phyloP scores from a whole-genome alignment of 2,329 filamentous ascomycete genomes.

The Exophiala dermatitidis region DNA sequence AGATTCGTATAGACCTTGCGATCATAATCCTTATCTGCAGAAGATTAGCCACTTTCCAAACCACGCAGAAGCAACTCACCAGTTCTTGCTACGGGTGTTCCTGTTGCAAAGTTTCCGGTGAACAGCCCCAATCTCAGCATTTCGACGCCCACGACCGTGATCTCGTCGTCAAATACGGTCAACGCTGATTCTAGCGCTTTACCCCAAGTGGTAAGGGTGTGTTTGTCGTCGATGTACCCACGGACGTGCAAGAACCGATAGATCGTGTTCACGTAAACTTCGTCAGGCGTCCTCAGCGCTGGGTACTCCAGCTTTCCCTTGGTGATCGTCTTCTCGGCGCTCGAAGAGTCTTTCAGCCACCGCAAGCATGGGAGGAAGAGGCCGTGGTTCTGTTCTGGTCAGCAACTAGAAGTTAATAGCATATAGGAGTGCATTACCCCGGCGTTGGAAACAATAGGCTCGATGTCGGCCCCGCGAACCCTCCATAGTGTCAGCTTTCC shows the following conservation, averaged over 20 bases:
- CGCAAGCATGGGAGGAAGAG: slow-evolving; percentile 41
- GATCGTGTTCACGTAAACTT: slow-evolving; percentile 66
- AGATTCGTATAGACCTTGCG: slow-evolving; percentile 58
- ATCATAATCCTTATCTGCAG: slow-evolving; percentile 58
- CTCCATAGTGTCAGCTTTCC: slow-evolving; percentile 61
- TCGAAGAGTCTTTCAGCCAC: slow-evolving; percentile 61
- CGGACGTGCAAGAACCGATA: slow-evolving; percentile 88
- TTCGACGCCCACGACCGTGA: slow-evolving; percentile 76
- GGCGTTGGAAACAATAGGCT: slow-evolving; percentile 21
- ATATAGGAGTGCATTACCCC: slow-evolving; percentile 27
- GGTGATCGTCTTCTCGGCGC: slow-evolving; percentile 61
- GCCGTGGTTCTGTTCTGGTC: slow-evolving; percentile 6
- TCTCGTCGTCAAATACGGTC: slow-evolving; percentile 62
- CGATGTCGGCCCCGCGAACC: slow-evolving; percentile 48
- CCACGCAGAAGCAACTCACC: slow-evolving; percentile 5
- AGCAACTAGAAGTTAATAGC: slow-evolving; percentile 18
- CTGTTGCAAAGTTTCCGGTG: slow-evolving; percentile 58
- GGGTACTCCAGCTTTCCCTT: slow-evolving; percentile 19
- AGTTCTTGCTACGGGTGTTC: slow-evolving; percentile 16
- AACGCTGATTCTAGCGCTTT: slow-evolving; percentile 67
- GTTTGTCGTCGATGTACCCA: slow-evolving; percentile 70
- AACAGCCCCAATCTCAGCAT: slow-evolving; percentile 72
- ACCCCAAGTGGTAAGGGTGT: slow-evolving; percentile 78
- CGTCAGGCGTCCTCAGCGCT: slow-evolving; percentile 53
- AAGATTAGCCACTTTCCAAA: slow-evolving; percentile 25